Evolutionary conservation across 345 rosid genomes (phyloP), one percentile per base, ranked within the genome.

Genomic region (Bretschneidera sinensis): DNA sequence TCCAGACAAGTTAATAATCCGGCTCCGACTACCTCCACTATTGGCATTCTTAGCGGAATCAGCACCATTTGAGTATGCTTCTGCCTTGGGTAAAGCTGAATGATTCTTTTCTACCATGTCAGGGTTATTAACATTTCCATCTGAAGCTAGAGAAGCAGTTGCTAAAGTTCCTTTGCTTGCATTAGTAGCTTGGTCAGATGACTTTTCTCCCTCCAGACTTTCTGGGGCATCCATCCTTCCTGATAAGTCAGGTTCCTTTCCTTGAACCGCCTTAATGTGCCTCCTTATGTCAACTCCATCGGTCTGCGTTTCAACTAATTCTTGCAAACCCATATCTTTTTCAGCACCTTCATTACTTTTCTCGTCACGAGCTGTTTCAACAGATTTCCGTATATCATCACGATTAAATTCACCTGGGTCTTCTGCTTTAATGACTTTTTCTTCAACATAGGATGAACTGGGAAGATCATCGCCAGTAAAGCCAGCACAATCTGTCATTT

Each of bases 1-100:
- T 39, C 71, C 73, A 67, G 92, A 19, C 65, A 84, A 69, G 78
- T 83, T 79, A 57, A 89, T 78, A 53, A 79, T 71, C 57, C 94
- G 79, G 51, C 85, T 82, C 62, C 70, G 84, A 61, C 69, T 78
- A 62, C 81, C 81, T 49, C 74, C 92, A 24, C 53, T 39, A 48
- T 63, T 71, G 23, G 65, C 70, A 71, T 76, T 89, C 66, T 50
- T 76, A 59, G 69, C 60, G 57, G 60, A 55, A 71, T 71, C 76
- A 60, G 78, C 76, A 55, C 68, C 72, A 74, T 51, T 75, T 54
- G 71, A 31, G 51, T 71, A 72, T 20, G 70, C 53, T 50, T 77
- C 88, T 20, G 53, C 70, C 69, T 60, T 69, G 10, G 80, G 75
- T 53, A 76, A 71, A 60, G 55, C 65, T 19, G 71, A 66, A 71